Percentiles rank a stretch among this genome's conserved stretches.
phyloP scores from a whole-genome alignment of 106 monocot genomes.

The Posidonia australis region DNA sequence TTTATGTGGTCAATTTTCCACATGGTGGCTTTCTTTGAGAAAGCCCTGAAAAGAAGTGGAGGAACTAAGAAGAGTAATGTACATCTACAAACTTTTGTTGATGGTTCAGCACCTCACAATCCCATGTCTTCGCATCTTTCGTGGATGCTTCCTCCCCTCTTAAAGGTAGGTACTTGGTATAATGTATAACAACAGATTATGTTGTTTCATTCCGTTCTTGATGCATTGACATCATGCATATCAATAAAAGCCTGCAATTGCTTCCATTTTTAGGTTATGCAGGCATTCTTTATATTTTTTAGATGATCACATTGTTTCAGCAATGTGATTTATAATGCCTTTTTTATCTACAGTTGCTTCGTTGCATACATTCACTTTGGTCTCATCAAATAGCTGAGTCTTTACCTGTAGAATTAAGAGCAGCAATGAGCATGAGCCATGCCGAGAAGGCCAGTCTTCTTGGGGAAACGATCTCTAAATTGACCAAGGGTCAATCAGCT shows the following conservation, averaged over 20 bases:
- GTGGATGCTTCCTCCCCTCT: conserved; percentile 93
- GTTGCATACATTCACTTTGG: conserved; percentile 75
- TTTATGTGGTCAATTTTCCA: conserved; percentile 96
- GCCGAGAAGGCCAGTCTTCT: conserved; percentile 79
- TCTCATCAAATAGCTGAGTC: conserved; percentile 50
- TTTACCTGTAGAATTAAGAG: conserved; percentile 54
- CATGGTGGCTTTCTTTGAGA: conserved; percentile 86
- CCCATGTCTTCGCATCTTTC: conserved; percentile 84
- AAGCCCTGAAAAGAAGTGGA: conserved; percentile 93
- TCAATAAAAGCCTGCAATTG: background rate
- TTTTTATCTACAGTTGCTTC: conserved; percentile 59
- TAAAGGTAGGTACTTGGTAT: conserved; percentile 39
- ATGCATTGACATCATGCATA: too few species aligned
- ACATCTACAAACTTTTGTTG: conserved; percentile 24
- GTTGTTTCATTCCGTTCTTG: background rate
- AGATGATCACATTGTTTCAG: background rate
- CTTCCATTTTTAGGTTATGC: background rate
- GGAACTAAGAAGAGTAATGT: conserved; percentile 51
- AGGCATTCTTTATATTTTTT: too few species aligned
- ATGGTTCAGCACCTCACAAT: conserved; percentile 33
- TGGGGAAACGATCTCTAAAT: conserved; percentile 51
- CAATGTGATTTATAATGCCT: background rate
- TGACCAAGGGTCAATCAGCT: conserved; percentile 35
- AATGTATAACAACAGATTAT: background rate
- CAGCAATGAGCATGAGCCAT: conserved; percentile 62